Conservation (phyloP, 139 green algal species). For the Ettlia oleoabundans region DNA sequence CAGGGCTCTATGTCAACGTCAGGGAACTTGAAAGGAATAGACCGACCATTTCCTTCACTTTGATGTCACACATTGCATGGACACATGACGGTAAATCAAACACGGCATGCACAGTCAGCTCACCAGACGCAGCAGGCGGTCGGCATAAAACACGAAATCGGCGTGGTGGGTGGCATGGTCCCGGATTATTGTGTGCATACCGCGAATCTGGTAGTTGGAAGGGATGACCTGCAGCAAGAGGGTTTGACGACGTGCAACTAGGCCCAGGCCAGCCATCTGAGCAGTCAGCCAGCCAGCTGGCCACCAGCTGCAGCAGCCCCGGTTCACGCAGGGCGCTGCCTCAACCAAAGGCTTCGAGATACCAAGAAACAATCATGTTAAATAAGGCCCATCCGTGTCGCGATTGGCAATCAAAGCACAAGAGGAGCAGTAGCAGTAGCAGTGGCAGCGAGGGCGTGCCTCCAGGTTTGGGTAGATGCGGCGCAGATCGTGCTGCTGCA, state of each 20-base stretch:
- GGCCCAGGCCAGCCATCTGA: too few relatives aligned
- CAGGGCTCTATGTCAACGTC: too few relatives aligned
- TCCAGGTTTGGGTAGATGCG: slow-evolving; percentile 95
- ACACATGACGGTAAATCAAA: too few relatives aligned
- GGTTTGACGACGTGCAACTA: too few relatives aligned
- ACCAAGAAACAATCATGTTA: too few relatives aligned
- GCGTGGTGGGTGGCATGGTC: slow-evolving; percentile 77
- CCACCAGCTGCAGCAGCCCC: neutral
- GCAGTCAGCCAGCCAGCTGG: too few relatives aligned
- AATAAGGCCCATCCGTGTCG: too few relatives aligned
- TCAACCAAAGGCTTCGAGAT: too few relatives aligned
- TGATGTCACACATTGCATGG: too few relatives aligned
- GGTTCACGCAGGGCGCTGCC: too few relatives aligned
- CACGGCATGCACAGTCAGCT: neutral
- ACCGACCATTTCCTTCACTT: too few relatives aligned
- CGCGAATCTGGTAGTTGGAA: slow-evolving; percentile 75
- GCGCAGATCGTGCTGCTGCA: slow-evolving; percentile 91
- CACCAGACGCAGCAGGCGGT: slow-evolving; percentile 82
- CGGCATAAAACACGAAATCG: slow-evolving; percentile 98
- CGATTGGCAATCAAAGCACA: neutral
- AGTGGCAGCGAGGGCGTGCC: slow-evolving; percentile 42
- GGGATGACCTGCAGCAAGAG: slow-evolving; percentile 29
- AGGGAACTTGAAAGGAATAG: too few relatives aligned
- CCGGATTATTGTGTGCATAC: slow-evolving; percentile 98
- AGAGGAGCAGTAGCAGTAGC: neutral